A percentile compares a stretch with the other conserved stretches of the same genome.
Conservation (phyloP, 768 basidiomycete species). For the Boletus fagicola region DNA sequence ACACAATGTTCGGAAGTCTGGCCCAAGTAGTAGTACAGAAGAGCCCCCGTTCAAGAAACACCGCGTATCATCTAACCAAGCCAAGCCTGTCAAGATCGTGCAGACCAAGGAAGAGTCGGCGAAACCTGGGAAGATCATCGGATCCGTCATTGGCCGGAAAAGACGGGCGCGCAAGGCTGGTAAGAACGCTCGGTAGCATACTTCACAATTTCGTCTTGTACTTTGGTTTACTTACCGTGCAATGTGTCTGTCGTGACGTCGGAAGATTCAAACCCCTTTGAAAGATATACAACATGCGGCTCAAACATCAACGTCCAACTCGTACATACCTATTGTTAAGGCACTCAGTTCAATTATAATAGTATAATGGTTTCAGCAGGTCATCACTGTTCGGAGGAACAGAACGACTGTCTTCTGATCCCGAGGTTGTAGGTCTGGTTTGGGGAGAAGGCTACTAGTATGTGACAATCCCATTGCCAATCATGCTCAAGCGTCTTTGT, state of each 20-base stretch:
- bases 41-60: slow-evolving; percentile 44
- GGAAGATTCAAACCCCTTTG: too few species aligned
- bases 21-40: slow-evolving; percentile 14
- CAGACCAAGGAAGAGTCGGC: slow-evolving; percentile 16
- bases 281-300: too few species aligned
- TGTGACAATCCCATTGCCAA: too few species aligned
- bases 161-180: slow-evolving; percentile 60
- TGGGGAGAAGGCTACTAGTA: too few species aligned
- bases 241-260: neutral
- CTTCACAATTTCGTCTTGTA: neutral
- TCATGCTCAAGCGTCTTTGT: too few species aligned
- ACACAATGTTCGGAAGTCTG: slow-evolving; percentile 2
- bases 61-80: slow-evolving; percentile 28
- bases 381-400: too few species aligned
- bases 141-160: slow-evolving; percentile 78
- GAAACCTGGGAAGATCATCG: slow-evolving; percentile 46
- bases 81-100: slow-evolving; percentile 26
- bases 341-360: too few species aligned
- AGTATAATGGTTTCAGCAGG: too few species aligned
- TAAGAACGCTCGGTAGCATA: slow-evolving; percentile 20
- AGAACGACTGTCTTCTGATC: too few species aligned
- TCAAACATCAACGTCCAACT: too few species aligned
- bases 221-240: neutral
- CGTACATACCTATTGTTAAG: too few species aligned
- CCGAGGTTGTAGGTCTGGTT: too few species aligned